Evolutionary conservation across 371 early-diverging fungal species (phyloP).

Genomic region (Mortierella sp.): DNA sequence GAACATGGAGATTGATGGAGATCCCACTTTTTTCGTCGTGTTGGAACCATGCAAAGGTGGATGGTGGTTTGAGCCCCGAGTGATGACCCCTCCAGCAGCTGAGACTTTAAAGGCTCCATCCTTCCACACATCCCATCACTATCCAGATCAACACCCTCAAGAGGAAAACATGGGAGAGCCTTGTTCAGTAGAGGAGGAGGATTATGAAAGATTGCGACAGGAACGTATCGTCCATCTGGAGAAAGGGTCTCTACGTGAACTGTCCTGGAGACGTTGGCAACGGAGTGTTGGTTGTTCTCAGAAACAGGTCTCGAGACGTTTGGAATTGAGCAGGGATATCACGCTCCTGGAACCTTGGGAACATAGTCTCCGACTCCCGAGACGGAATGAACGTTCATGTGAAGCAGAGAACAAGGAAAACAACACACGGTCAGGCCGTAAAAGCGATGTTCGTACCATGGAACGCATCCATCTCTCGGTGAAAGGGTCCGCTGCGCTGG

Average conservation of each 20-base stretch:
- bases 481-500: conserved; percentile 2
- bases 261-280: conserved; percentile 51
- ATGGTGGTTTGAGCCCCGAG: conserved; percentile 53
- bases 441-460: too few species aligned
- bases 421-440: too few species aligned
- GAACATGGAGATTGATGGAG: conserved; percentile 45
- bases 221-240: conserved; percentile 33
- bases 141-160: not conserved
- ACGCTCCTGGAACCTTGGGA: conserved; percentile 35
- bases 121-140: conserved; percentile 1
- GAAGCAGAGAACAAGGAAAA: not conserved
- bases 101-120: not conserved
- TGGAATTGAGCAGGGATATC: conserved; percentile 32
- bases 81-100: conserved; percentile 15
- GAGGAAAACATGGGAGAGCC: not conserved
- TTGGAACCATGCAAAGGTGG: conserved; percentile 40
- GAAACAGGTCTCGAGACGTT: conserved; percentile 12
- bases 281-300: conserved; percentile 11
- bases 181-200: too few species aligned
- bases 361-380: conserved; percentile 30
- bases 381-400: not conserved
- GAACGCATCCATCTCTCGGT: too few species aligned
- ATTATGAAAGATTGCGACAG: conserved; percentile 32
- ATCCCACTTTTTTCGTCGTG: conserved; percentile 42
- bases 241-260: conserved; percentile 35